These are phyloP conservation scores for Erysimum pusillum DNA, from an alignment of 441 rosid species.

Conservation along the genomic window DNA sequence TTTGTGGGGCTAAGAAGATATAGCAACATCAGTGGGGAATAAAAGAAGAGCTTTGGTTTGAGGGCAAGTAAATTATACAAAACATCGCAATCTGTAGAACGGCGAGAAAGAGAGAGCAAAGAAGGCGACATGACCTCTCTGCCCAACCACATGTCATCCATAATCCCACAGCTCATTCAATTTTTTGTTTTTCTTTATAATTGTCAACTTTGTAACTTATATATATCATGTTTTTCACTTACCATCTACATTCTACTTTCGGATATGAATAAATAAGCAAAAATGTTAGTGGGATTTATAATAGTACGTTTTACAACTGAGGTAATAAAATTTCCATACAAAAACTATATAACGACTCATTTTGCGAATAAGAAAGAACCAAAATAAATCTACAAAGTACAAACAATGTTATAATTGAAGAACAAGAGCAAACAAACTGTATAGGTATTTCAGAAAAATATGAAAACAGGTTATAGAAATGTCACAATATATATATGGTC, in stretches of 20 bases:
- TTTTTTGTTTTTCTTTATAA: slow-evolving; percentile 26
- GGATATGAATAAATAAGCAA: slow-evolving; percentile 4
- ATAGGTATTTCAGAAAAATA: background rate
- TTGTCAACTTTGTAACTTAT: slow-evolving; percentile 33
- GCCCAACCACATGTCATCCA: slow-evolving; percentile 53
- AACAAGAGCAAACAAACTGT: background rate
- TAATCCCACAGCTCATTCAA: slow-evolving; percentile 49
- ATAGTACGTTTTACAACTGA: background rate
- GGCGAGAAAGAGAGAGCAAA: slow-evolving; percentile 44
- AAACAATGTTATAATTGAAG: background rate
- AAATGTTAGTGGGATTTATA: background rate
- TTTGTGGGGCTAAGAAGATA: slow-evolving; percentile 35
- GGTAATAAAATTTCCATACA: background rate
- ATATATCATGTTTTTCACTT: slow-evolving; percentile 26
- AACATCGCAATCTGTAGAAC: slow-evolving; percentile 44
- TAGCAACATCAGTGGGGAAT: slow-evolving; percentile 39
- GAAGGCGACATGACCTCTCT: slow-evolving; percentile 50
- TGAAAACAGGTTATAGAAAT: background rate
- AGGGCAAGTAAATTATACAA: slow-evolving; percentile 31
- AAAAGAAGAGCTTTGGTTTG: slow-evolving; percentile 27
- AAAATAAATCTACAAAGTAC: background rate
- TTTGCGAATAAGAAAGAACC: background rate
- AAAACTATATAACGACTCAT: background rate
- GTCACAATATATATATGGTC: background rate
- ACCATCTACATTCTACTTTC: background rate